phyloP scores from a whole-genome alignment of 1,284 basidiomycete species.

The Coniferiporia sulphurascens region DNA sequence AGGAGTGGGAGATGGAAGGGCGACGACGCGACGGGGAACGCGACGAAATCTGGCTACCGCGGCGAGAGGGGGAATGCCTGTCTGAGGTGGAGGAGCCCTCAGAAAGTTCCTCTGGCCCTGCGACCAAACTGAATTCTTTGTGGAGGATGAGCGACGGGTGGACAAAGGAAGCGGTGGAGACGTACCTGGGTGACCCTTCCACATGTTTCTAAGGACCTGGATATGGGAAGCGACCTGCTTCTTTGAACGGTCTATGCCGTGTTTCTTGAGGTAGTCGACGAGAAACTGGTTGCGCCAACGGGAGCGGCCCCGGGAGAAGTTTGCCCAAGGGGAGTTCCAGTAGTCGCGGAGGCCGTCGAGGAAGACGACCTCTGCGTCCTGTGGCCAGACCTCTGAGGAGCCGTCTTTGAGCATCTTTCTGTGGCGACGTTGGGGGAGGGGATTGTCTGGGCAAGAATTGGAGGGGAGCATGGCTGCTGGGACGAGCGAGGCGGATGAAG shows the following conservation, averaged over 20 bases:
- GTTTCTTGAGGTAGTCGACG: slow-evolving; percentile 66
- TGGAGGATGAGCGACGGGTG: slow-evolving; percentile 19
- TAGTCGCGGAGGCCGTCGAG: slow-evolving; percentile 73
- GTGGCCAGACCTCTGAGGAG: slow-evolving; percentile 76
- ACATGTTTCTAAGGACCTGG: slow-evolving; percentile 79
- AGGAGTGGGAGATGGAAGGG: slow-evolving; percentile 13
- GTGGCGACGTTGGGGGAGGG: slow-evolving; percentile 78
- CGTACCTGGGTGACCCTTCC: slow-evolving; percentile 72
- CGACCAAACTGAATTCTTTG: slow-evolving; percentile 59
- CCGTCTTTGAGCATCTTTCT: slow-evolving; percentile 79
- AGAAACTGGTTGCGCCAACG: slow-evolving; percentile 79
- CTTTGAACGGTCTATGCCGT: slow-evolving; percentile 65
- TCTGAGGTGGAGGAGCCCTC: slow-evolving; percentile 28
- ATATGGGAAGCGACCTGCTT: slow-evolving; percentile 83
- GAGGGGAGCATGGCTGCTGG: slow-evolving; percentile 19
- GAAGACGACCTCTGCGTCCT: slow-evolving; percentile 66
- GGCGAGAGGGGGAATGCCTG: slow-evolving; percentile 22
- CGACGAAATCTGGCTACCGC: slow-evolving; percentile 4
- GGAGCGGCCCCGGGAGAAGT: slow-evolving; percentile 68
- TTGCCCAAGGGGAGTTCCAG: slow-evolving; percentile 74
- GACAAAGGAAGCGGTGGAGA: slow-evolving; percentile 13
- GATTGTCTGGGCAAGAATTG: slow-evolving; percentile 26
- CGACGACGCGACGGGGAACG: slow-evolving; percentile 20
- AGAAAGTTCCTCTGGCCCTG: slow-evolving; percentile 66
- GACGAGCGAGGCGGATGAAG: slow-evolving; percentile 26